These are phyloP conservation scores for Populus pruinosa DNA, from an alignment of 345 rosid species.

Conservation along the genomic window DNA sequence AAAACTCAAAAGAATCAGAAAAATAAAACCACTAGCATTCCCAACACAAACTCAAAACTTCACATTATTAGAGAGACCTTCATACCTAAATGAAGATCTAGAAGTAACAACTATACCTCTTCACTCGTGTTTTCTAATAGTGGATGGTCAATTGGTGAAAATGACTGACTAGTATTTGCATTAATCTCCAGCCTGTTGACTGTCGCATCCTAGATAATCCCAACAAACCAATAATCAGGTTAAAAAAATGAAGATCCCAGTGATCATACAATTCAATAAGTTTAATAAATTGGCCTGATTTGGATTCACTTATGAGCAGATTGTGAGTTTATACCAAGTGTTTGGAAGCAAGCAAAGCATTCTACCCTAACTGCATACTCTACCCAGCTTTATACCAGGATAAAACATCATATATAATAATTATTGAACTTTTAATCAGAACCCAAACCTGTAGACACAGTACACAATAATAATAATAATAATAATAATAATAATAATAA, in stretches of 20 bases:
- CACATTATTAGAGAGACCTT: neutral
- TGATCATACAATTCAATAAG: neutral
- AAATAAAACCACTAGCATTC: neutral
- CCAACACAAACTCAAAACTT: neutral
- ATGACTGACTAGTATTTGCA: conserved; percentile 40
- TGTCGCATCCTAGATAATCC: conserved; percentile 43
- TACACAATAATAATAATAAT: neutral
- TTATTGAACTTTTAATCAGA: neutral
- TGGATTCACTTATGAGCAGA: neutral
- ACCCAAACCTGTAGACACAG: neutral
- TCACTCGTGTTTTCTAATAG: conserved; percentile 40
- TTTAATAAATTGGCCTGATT: neutral
- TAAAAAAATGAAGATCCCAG: neutral
- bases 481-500: no score
- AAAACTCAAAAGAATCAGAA: neutral
- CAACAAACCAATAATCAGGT: conserved; percentile 14
- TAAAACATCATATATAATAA: neutral
- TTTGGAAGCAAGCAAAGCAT: neutral
- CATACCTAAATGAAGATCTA: neutral
- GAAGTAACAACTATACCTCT: conserved; percentile 35
- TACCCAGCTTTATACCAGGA: neutral
- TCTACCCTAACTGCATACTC: neutral
- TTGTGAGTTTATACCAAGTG: neutral
- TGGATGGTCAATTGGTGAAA: conserved; percentile 42
- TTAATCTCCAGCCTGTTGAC: conserved; percentile 41